Percentiles rank a stretch among this genome's conserved stretches.
These are phyloP conservation scores for Lophium mytilinum DNA, from an alignment of 495 filamentous ascomycete species.

Conservation along the genomic window DNA sequence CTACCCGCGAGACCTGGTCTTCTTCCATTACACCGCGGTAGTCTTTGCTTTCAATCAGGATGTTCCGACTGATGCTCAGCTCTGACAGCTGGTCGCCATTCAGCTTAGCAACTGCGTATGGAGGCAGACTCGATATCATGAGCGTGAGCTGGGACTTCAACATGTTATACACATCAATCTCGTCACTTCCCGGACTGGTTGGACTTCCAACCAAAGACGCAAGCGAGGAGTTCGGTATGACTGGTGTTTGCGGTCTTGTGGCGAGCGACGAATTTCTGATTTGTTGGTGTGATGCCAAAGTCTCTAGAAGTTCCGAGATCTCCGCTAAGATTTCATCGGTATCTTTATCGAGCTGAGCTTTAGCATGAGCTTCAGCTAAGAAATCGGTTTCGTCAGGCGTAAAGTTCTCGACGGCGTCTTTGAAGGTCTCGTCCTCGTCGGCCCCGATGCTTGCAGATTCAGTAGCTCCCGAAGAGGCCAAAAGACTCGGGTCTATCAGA, in stretches of 20 bases:
- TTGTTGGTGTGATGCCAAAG: slow-evolving; percentile 76
- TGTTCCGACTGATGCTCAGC: slow-evolving; percentile 74
- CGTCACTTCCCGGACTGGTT: slow-evolving; percentile 51
- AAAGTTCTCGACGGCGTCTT: slow-evolving; percentile 45
- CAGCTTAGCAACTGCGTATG: slow-evolving; percentile 77
- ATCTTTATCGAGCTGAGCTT: slow-evolving; percentile 48
- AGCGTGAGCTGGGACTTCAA: slow-evolving; percentile 64
- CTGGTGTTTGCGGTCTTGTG: slow-evolving; percentile 35
- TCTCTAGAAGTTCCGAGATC: slow-evolving; percentile 76
- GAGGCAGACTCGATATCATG: slow-evolving; percentile 68
- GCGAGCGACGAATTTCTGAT: slow-evolving; percentile 62
- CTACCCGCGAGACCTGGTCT: slow-evolving; percentile 49
- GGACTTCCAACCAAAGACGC: slow-evolving; percentile 39
- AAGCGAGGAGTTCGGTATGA: slow-evolving; percentile 39
- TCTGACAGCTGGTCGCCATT: slow-evolving; percentile 76
- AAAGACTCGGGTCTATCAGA: slow-evolving; percentile 29
- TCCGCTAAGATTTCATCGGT: slow-evolving; percentile 67
- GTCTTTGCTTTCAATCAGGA: slow-evolving; percentile 60
- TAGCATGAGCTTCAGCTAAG: slow-evolving; percentile 3
- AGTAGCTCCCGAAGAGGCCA: slow-evolving; percentile 15
- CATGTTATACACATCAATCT: slow-evolving; percentile 64
- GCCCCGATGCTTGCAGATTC: slow-evolving; percentile 32
- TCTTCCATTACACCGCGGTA: slow-evolving; percentile 81
- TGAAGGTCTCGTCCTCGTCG: slow-evolving; percentile 37
- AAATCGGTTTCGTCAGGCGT: slow-evolving; percentile 38